A percentile compares a stretch with the other conserved stretches of the same genome.
Evolutionary conservation across 305 asterid genomes (phyloP).

Genomic region (Petunia hybrid): DNA sequence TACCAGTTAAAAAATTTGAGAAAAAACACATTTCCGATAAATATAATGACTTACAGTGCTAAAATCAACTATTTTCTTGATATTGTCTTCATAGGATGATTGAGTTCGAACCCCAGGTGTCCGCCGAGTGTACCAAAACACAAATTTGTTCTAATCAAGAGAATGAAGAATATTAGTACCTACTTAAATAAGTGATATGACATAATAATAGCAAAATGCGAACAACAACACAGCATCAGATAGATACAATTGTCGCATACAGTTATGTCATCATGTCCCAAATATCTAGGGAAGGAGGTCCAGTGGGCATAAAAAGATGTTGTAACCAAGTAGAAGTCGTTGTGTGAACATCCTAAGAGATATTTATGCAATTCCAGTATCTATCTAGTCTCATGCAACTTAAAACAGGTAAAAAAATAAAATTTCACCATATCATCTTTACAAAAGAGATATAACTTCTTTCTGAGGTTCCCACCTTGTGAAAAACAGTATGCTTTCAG

Average conservation of each 20-base stretch:
- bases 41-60: slow-evolving; percentile 64
- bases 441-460: not conserved
- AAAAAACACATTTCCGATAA: not conserved
- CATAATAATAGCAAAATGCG: not conserved
- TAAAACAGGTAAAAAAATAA: not conserved
- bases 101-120: slow-evolving; percentile 90
- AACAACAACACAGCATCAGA: not conserved
- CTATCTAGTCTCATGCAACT: not conserved
- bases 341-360: not conserved
- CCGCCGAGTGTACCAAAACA: slow-evolving; percentile 94
- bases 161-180: not conserved
- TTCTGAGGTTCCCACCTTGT: not conserved
- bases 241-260: not conserved
- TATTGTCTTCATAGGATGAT: slow-evolving; percentile 88
- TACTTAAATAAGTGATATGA: not conserved
- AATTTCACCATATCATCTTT: not conserved
- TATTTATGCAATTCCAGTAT: not conserved
- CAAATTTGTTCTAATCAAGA: slow-evolving; percentile 69
- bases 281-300: not conserved
- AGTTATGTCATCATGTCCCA: not conserved
- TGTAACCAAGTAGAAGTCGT: not conserved
- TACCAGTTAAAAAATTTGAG: not conserved
- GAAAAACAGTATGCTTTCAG: not conserved
- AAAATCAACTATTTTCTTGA: slow-evolving; percentile 84
- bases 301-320: not conserved